A percentile compares a stretch with the other conserved stretches of the same genome.
These are phyloP conservation scores for Erigeron philadelphicus DNA, from an alignment of 140 eudicot species.

Conservation along the genomic window DNA sequence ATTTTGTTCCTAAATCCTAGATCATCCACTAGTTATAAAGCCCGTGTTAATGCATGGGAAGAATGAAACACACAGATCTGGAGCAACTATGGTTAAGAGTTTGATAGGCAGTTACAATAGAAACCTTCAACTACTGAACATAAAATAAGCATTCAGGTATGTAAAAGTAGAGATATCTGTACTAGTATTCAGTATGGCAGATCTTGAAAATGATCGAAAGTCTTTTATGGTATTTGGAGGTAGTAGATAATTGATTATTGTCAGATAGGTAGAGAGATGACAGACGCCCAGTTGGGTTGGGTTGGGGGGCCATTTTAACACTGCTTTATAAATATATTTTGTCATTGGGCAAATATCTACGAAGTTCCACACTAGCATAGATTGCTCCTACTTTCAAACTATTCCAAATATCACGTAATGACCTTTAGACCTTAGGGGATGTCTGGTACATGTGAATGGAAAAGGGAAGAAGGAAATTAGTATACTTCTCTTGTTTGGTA, in stretches of 20 bases:
- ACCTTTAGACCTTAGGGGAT: conserved; percentile 27
- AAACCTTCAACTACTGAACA: background rate
- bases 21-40: background rate
- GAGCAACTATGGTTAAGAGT: background rate
- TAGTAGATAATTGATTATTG: background rate
- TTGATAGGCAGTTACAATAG: background rate
- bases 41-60: background rate
- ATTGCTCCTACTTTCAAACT: background rate
- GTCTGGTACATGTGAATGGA: too few relatives aligned
- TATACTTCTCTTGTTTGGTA: too few relatives aligned
- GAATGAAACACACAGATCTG: background rate
- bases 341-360: background rate
- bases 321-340: background rate
- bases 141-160: background rate
- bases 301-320: background rate
- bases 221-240: background rate
- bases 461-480: too few relatives aligned
- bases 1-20: too few relatives aligned
- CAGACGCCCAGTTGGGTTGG: background rate
- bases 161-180: background rate
- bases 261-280: background rate
- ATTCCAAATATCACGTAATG: conserved; percentile 62
- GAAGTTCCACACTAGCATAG: background rate
- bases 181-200: background rate
- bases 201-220: background rate